A percentile compares a stretch with the other conserved stretches of the same genome.
Conservation (phyloP, 176 grass and related monocot genomes). For the Eleusine coracana region DNA sequence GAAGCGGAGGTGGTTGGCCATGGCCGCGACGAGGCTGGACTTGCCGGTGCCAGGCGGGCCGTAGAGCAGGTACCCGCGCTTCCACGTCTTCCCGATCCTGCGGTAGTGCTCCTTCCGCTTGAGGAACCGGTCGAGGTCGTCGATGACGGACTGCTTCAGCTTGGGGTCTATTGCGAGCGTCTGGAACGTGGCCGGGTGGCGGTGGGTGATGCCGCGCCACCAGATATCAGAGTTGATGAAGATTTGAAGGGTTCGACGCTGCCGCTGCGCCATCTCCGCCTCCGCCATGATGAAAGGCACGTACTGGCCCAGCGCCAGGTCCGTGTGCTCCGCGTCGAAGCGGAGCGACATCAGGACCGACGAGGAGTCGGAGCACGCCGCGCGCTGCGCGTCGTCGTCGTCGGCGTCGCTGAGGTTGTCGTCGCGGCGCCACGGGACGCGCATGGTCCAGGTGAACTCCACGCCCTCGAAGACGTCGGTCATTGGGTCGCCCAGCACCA, state of each 20-base stretch:
- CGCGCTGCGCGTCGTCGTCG: no score
- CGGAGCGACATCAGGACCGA: neutral
- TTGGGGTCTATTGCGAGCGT: neutral
- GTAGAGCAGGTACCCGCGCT: neutral
- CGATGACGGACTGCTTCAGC: neutral
- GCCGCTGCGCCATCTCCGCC: no score
- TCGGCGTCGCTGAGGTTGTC: no score
- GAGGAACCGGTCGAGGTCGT: neutral
- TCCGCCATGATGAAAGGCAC: neutral
- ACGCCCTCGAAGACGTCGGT: neutral
- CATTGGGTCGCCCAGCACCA: neutral
- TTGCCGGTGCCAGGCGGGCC: neutral
- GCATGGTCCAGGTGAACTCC: neutral
- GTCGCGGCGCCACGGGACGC: neutral
- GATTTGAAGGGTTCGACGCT: neutral
- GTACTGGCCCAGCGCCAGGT: neutral
- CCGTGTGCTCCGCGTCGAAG: neutral
- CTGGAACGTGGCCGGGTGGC: neutral
- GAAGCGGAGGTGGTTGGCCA: neutral
- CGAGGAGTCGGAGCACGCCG: no score
- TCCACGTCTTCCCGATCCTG: neutral
- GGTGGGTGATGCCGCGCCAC: neutral
- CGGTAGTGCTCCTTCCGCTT: neutral
- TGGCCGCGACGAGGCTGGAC: neutral
- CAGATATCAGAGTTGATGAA: accelerated